phyloP scores from a whole-genome alignment of 1,284 basidiomycete species.

The Wallemia ichthyophaga region DNA sequence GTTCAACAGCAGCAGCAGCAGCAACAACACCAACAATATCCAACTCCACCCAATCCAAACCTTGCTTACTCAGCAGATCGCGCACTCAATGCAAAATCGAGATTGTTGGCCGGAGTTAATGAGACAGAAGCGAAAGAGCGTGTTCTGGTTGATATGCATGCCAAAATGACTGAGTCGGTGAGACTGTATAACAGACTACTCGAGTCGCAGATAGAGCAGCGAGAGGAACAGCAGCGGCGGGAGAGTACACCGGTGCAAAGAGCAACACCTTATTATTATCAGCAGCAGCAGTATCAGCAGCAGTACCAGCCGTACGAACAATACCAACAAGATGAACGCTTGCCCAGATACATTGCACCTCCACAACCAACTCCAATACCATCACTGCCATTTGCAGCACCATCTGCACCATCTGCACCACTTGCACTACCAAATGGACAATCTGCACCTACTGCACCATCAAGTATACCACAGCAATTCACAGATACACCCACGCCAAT shows the following conservation, averaged over 20 bases:
- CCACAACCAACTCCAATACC: conserved; percentile 2
- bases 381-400: background rate
- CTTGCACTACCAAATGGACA: background rate
- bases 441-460: background rate
- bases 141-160: conserved; percentile 65
- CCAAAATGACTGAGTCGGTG: conserved; percentile 68
- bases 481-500: too few relatives aligned
- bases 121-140: conserved; percentile 64
- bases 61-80: conserved; percentile 28
- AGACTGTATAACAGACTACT: conserved; percentile 62
- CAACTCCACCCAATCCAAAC: conserved; percentile 50
- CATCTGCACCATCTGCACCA: background rate
- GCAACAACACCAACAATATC: too few relatives aligned
- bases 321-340: too few relatives aligned
- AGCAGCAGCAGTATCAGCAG: too few relatives aligned
- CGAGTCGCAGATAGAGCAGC: conserved; percentile 45
- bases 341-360: conserved; percentile 2
- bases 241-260: conserved; percentile 12
- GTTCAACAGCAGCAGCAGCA: conserved; percentile 52
- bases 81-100: conserved; percentile 47
- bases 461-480: background rate
- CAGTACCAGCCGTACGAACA: too few relatives aligned
- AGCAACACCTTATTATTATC: conserved; percentile 5
- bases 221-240: too few relatives aligned
- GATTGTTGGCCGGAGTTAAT: conserved; percentile 35